Conservation (phyloP, 2,329 filamentous ascomycete species). For the Scedosporium aurantiacum region DNA sequence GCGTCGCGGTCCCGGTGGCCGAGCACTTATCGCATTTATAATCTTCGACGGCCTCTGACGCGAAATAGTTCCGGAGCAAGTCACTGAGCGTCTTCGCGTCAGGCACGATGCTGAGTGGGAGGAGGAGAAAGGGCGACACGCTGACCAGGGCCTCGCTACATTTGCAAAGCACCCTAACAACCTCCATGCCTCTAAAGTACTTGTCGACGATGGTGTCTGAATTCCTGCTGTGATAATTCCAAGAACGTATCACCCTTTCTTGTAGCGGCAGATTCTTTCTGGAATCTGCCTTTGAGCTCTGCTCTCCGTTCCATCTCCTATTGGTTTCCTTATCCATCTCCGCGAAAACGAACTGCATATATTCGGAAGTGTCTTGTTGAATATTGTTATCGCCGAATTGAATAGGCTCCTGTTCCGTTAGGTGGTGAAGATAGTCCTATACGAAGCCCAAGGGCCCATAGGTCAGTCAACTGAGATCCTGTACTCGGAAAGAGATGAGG, state of each 20-base stretch:
- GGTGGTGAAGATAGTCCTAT: slow-evolving; percentile 42
- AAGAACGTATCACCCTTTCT: slow-evolving; percentile 40
- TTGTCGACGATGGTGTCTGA: slow-evolving; percentile 69
- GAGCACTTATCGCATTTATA: slow-evolving; percentile 70
- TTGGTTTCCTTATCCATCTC: slow-evolving; percentile 84
- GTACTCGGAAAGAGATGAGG: slow-evolving; percentile 9
- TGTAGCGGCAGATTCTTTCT: slow-evolving; percentile 3
- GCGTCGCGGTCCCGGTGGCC: slow-evolving; percentile 53
- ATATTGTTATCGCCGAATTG: slow-evolving; percentile 50
- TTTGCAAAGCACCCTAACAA: slow-evolving; percentile 56
- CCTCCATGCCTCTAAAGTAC: slow-evolving; percentile 69
- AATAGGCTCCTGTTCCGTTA: slow-evolving; percentile 20
- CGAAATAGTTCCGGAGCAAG: slow-evolving; percentile 46
- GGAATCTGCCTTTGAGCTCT: slow-evolving; percentile 11
- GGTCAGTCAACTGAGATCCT: slow-evolving; percentile 1
- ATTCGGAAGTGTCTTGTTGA: slow-evolving; percentile 90
- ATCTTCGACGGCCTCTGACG: slow-evolving; percentile 55
- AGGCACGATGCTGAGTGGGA: slow-evolving; percentile 28
- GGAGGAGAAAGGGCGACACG: slow-evolving; percentile 42
- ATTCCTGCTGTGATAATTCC: slow-evolving; percentile 57
- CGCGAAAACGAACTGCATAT: slow-evolving; percentile 71
- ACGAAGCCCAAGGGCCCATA: slow-evolving; percentile 21
- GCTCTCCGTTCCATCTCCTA: slow-evolving; percentile 15
- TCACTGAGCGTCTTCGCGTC: slow-evolving; percentile 1
- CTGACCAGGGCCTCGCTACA: slow-evolving; percentile 39